These are phyloP conservation scores for Immersiella caudata DNA, from an alignment of 495 filamentous ascomycete genomes.

Conservation along the genomic window DNA sequence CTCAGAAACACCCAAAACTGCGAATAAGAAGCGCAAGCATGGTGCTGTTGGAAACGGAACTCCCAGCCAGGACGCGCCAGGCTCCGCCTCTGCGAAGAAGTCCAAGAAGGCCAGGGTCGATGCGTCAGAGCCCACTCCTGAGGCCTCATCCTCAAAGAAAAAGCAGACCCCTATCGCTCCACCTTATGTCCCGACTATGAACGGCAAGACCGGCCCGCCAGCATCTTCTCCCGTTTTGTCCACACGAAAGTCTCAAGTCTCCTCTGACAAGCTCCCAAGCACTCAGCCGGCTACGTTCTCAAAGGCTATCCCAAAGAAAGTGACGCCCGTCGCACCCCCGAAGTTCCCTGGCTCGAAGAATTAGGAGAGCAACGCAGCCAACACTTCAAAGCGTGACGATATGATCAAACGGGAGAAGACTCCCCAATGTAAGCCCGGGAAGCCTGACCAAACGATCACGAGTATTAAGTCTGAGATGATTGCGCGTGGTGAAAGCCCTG, in stretches of 20 bases:
- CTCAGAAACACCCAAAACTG: slow-evolving; percentile 28
- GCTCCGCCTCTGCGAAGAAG: slow-evolving; percentile 31
- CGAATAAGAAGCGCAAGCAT: slow-evolving; percentile 50
- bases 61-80: slow-evolving; percentile 25
- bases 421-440: background rate
- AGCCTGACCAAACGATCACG: background rate
- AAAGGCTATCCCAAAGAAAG: slow-evolving; percentile 1
- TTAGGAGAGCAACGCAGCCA: background rate
- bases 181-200: slow-evolving; percentile 25
- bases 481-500: background rate
- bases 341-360: slow-evolving; percentile 39
- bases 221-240: slow-evolving; percentile 8
- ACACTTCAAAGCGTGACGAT: background rate
- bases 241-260: background rate
- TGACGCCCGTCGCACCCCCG: slow-evolving; percentile 45
- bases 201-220: background rate
- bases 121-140: slow-evolving; percentile 8
- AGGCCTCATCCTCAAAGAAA: slow-evolving; percentile 9
- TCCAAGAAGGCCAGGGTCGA: slow-evolving; percentile 36
- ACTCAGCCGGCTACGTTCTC: slow-evolving; percentile 7
- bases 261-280: slow-evolving; percentile 2
- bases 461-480: background rate
- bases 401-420: background rate
- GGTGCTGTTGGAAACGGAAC: slow-evolving; percentile 43
- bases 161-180: slow-evolving; percentile 38